Evolutionary conservation across 192 early-diverging fungal species (phyloP), one percentile per base, ranked within the genome.

Genomic region (Gamsiella multidivaricata): DNA sequence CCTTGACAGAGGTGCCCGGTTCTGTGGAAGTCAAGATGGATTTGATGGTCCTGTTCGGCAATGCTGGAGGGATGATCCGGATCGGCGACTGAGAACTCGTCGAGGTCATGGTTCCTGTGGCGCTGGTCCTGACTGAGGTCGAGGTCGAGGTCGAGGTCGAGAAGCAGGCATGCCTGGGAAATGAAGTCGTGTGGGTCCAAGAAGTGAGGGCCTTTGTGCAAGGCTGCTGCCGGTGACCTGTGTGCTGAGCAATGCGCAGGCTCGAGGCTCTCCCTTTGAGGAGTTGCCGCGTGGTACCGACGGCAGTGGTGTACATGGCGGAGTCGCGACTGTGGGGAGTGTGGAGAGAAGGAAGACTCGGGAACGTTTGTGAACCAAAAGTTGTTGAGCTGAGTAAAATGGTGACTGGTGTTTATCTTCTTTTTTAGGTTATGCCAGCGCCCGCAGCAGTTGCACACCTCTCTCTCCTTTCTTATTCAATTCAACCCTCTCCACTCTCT

Each of bases 1-100:
- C 74, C 15, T 81, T 70, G 23, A 90, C 88, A 4, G 66, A 65
- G 2, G 67, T 69, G 39, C 65, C 50, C 11, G 70, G 71, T 5
- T 67, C 54, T 36, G 80, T 63, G 3, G 62, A 71, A 5, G 39
- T 33, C 18, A 84, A 31, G 15, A 81, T 78, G 23, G 34, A 61
- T 42, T 69, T 78, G 55, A 83, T 80, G 7, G 81, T 80, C 39
- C 58, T 80, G 54, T 67, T 67, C 15, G 69, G 69, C 12, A 80
- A 43, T 37, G 62, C 78, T 39, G 67, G 59, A 43, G 63, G 65
- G 52, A 70, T 82, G 8, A 50, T 20, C 32, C 67, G 57, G 15
- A 43, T 59, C 14, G n/a, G 22, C 28, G 43, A 18, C 31, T 57
- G 34, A 57, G 41, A 47, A 2, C 41, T 29, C 4, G 53, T 17